Conservation (phyloP, 78 protist species). For the Mantamonas sphyraenae region DNA sequence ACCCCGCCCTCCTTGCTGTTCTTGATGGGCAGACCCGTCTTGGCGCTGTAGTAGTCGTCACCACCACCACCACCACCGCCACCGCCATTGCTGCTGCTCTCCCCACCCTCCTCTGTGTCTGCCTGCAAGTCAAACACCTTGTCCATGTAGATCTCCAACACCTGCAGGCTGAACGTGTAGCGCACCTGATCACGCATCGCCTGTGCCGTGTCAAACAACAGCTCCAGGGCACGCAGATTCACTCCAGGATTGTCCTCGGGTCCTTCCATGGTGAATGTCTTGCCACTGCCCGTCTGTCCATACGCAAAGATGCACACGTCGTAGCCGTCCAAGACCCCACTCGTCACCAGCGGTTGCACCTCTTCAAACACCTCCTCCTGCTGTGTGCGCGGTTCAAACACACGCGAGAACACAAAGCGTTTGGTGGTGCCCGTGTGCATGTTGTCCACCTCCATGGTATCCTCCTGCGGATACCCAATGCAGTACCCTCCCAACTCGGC, state of each 20-base stretch:
- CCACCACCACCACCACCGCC: no score
- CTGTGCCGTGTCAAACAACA: no score
- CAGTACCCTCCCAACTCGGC: slow-evolving; percentile 35
- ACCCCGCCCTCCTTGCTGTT: no score
- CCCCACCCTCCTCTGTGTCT: no score
- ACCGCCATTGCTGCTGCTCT: no score
- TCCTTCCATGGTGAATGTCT: slow-evolving; percentile 66
- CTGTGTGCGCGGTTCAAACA: neutral
- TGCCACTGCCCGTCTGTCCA: slow-evolving; percentile 58
- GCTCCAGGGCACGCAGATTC: slow-evolving; percentile 22
- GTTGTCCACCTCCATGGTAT: slow-evolving; percentile 44
- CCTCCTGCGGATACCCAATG: slow-evolving; percentile 25
- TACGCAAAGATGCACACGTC: slow-evolving; percentile 45
- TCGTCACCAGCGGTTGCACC: slow-evolving; percentile 18
- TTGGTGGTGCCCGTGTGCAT: slow-evolving; percentile 58
- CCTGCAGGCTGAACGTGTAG: neutral
- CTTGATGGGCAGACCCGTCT: no score
- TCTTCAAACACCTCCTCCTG: neutral
- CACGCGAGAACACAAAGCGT: slow-evolving; percentile 33
- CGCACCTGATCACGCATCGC: neutral
- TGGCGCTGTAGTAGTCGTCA: no score
- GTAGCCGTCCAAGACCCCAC: slow-evolving; percentile 40
- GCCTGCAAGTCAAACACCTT: slow-evolving; percentile 12
- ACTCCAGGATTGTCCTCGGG: slow-evolving; percentile 10
- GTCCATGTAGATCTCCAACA: slow-evolving; percentile 33